A percentile compares a stretch with the other conserved stretches of the same genome.
Evolutionary conservation across 2,329 filamentous ascomycete genomes (phyloP).

Genomic region (Talaromyces sp.): DNA sequence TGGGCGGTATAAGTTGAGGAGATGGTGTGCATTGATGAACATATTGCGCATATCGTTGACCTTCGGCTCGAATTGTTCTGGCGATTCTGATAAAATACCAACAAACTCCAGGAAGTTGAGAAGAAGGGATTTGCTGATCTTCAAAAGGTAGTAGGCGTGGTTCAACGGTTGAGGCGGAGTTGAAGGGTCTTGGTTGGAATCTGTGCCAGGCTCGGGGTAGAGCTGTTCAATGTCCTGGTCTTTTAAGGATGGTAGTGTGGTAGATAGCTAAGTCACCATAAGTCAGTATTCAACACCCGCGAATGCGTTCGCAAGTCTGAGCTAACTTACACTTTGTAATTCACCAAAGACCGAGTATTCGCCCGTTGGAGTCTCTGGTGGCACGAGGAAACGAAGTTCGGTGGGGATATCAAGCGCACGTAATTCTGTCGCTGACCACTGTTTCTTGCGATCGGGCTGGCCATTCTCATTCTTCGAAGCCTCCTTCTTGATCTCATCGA

Average conservation of each 20-base stretch:
- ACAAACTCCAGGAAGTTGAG: slow-evolving; percentile 87
- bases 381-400: slow-evolving; percentile 76
- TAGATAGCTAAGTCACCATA: slow-evolving; percentile 47
- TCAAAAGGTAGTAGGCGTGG: slow-evolving; percentile 66
- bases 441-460: slow-evolving; percentile 30
- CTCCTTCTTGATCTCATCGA: slow-evolving; percentile 54
- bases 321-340: slow-evolving; percentile 56
- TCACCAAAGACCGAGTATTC: slow-evolving; percentile 76
- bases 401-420: slow-evolving; percentile 59
- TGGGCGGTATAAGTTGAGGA: slow-evolving; percentile 91
- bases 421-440: slow-evolving; percentile 38
- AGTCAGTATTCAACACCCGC: slow-evolving; percentile 5
- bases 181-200: slow-evolving; percentile 54
- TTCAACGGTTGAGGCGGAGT: slow-evolving; percentile 47
- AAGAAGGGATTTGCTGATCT: slow-evolving; percentile 79
- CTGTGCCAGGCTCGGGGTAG: slow-evolving; percentile 56
- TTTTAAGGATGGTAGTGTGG: slow-evolving; percentile 67
- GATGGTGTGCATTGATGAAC: slow-evolving; percentile 87
- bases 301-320: no score
- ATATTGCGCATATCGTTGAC: slow-evolving; percentile 77
- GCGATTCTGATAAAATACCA: slow-evolving; percentile 69
- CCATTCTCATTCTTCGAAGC: slow-evolving; percentile 33
- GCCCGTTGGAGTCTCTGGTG: slow-evolving; percentile 74
- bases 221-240: slow-evolving; percentile 73
- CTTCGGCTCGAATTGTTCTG: slow-evolving; percentile 69